Evolutionary conservation across 345 rosid species (phyloP).

Genomic region (Barbarea vulgaris): DNA sequence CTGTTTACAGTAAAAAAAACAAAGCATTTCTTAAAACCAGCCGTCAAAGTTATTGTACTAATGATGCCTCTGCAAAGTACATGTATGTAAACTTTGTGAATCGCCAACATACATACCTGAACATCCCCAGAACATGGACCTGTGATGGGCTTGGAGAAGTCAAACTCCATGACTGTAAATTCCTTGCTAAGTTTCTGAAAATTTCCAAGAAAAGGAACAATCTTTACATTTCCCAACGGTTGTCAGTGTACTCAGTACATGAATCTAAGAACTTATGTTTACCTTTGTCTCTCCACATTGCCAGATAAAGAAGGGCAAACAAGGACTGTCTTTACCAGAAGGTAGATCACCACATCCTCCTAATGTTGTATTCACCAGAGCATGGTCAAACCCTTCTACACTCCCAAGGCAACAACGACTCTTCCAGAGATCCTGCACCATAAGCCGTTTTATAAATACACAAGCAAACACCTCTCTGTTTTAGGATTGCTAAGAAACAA

Average conservation of each 20-base stretch:
- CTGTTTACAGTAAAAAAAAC: conserved; percentile 44
- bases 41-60: background rate
- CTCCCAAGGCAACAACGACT: conserved; percentile 66
- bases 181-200: conserved; percentile 73
- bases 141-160: conserved; percentile 58
- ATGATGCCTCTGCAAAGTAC: conserved; percentile 14
- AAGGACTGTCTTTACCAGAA: conserved; percentile 62
- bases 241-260: background rate
- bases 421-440: conserved; percentile 78
- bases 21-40: background rate
- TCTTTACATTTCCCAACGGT: background rate
- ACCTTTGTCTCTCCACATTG: conserved; percentile 90
- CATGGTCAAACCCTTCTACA: conserved; percentile 90
- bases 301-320: conserved; percentile 77
- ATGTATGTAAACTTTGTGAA: background rate
- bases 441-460: conserved; percentile 6
- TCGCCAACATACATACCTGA: conserved; percentile 50
- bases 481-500: conserved; percentile 6
- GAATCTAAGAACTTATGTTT: conserved; percentile 19
- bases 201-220: conserved; percentile 11
- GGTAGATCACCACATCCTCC: conserved; percentile 82
- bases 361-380: conserved; percentile 68
- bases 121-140: conserved; percentile 63
- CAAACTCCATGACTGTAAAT: conserved; percentile 74
- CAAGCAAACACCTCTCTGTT: conserved; percentile 6